Percentiles rank a stretch among this genome's conserved stretches.
phyloP scores from a whole-genome alignment of 345 rosid species.

The Erucastrum elatum region DNA sequence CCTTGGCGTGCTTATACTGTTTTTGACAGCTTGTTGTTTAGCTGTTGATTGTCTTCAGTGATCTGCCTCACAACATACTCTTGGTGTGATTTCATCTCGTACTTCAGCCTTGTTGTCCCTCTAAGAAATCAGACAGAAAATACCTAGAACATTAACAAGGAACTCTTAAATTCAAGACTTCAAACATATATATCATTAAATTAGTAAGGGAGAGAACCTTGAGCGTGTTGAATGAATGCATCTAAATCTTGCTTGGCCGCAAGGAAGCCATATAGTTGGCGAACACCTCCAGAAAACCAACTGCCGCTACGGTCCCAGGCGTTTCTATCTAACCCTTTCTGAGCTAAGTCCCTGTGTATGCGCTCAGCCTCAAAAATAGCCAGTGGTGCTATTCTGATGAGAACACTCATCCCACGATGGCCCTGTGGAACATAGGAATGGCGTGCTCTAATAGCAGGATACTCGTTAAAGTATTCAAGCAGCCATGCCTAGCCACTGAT shows the following conservation, averaged over 20 bases:
- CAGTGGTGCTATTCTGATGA: constrained; percentile 70
- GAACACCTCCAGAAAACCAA: constrained; percentile 67
- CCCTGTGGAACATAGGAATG: constrained; percentile 96
- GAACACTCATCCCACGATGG: constrained; percentile 88
- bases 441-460: constrained; percentile 73
- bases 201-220: constrained; percentile 44
- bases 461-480: constrained; percentile 60
- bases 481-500: constrained; percentile 66
- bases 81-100: no score
- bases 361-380: constrained; percentile 82
- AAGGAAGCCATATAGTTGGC: constrained; percentile 86
- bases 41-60: no score
- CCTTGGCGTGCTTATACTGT: no score
- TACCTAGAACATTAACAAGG: background rate
- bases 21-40: no score
- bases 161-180: constrained; percentile 2
- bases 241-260: constrained; percentile 73
- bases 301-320: constrained; percentile 59
- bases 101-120: no score
- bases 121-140: background rate
- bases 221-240: constrained; percentile 72
- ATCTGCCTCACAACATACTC: no score
- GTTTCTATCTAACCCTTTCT: constrained; percentile 70
- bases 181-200: background rate
- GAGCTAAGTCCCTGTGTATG: constrained; percentile 67